Evolutionary conservation across 2,329 filamentous ascomycete species (phyloP), one percentile per base, ranked within the genome.

Genomic region (Uncinocarpus reesii): DNA sequence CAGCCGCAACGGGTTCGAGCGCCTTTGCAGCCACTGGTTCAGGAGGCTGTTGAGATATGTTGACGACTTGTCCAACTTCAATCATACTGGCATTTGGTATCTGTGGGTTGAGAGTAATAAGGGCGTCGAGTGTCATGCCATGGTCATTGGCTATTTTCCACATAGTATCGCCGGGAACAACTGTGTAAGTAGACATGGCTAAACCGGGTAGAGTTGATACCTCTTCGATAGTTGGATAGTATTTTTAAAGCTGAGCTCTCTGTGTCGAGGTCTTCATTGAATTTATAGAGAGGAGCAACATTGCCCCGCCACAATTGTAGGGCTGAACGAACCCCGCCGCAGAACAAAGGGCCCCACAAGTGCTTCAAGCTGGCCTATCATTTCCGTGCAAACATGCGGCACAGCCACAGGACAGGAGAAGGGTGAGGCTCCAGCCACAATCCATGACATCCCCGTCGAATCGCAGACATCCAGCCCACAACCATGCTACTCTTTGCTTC

Each of bases 121-220:
- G 48, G 4, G 50, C 52, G 26, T 53, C 51, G 11, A 56, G 50
- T 2, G 54, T 35, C 31, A 56, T 20, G 40, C 66, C 64, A 15
- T 60, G 56, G 0, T 56, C 55, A 18, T 66, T 60, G 3, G 58
- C 55, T 13, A 71, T 66, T 2, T 65, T 67, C 54, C 54, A 54
- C 50, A 54, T 49, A n/a, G 50, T 50, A 42, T 56, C 54, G 29
- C 54, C 54, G 32, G 35, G 21, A 15, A 42, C 42, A 31, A 56
- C 48, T 11, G 46, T 53, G 40, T 53, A 51, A n/a, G 48, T 52
- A 32, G 45, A 34, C 50, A 52, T 52, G 42, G 10, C 37, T 36
- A 11, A 36, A 6, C 13, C 23, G 13, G 42, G 23, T 10, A 28
- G 15, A 38, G 21, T 45, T 7, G 18, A 7, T 20, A 7, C 18